These are phyloP conservation scores for Vaucheria bursata DNA, from an alignment of 352 stramenopile genomes.

Conservation along the genomic window DNA sequence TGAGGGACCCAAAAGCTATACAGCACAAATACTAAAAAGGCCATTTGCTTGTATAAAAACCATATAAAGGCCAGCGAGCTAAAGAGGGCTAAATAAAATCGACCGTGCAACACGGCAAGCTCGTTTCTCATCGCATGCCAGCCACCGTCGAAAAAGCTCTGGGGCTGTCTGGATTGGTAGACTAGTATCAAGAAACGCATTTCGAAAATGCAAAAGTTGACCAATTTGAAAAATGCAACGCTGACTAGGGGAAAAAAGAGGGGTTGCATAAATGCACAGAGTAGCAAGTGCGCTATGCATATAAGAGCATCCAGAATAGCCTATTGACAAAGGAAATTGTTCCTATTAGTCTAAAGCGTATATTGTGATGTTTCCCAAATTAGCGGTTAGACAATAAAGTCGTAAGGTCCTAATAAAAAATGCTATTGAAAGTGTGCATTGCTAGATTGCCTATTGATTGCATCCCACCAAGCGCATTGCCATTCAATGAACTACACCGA, in stretches of 20 bases:
- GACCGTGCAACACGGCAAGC: conserved; percentile 83
- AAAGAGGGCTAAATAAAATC: conserved; percentile 88
- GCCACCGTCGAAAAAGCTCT: conserved; percentile 72
- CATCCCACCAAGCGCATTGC: no score
- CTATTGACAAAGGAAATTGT: no score
- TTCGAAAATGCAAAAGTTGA: conserved; percentile 97
- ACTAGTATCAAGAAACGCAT: conserved; percentile 97
- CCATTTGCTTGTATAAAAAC: conserved; percentile 66
- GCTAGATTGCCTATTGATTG: no score
- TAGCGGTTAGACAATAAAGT: no score
- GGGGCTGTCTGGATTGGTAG: conserved; percentile 80
- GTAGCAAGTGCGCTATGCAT: conserved; percentile 85
- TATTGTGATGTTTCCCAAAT: no score
- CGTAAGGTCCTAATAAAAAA: no score
- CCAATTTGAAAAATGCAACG: conserved; percentile 85
- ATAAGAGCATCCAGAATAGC: conserved; percentile 84
- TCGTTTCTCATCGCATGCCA: conserved; percentile 76
- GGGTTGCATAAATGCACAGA: conserved; percentile 84
- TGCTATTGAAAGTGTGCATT: no score
- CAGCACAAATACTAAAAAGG: conserved; percentile 77
- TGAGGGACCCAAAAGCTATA: conserved; percentile 98
- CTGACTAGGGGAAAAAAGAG: conserved; percentile 83
- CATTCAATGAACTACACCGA: no score
- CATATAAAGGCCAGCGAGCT: conserved; percentile 78
- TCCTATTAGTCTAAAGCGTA: conserved; percentile 65